Evolutionary conservation across 2,329 filamentous ascomycete genomes (phyloP).

Genomic region (Leptographium wingfieldii): DNA sequence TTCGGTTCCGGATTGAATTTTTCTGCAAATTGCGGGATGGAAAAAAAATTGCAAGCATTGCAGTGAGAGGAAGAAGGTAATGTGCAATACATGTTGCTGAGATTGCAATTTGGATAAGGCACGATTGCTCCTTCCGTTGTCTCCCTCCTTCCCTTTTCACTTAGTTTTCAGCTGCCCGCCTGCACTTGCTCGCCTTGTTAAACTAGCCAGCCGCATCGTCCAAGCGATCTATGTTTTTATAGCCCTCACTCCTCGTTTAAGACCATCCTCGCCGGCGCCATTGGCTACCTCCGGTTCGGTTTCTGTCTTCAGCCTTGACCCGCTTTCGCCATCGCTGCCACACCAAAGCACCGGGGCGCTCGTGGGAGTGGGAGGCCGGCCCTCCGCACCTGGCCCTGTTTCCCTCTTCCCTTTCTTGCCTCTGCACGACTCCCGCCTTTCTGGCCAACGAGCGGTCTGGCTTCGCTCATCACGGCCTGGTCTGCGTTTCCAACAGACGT

Average conservation of each 20-base stretch:
- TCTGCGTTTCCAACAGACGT: background rate
- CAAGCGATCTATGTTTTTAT: background rate
- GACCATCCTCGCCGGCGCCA: background rate
- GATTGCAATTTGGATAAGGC: background rate
- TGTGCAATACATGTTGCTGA: background rate
- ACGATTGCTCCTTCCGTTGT: background rate
- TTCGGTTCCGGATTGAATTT: background rate
- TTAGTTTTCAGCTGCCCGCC: background rate
- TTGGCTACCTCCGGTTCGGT: background rate
- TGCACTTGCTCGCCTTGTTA: background rate
- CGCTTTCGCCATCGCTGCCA: background rate
- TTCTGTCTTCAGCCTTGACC: background rate
- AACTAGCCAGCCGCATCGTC: background rate
- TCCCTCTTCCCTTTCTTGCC: background rate
- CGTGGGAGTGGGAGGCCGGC: background rate
- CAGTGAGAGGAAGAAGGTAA: background rate
- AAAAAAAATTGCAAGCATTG: background rate
- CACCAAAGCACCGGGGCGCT: background rate
- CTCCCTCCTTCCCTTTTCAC: conserved; percentile 1
- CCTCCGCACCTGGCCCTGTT: background rate
- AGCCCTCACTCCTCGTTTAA: background rate
- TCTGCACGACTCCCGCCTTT: background rate
- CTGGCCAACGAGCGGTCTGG: background rate
- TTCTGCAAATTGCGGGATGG: background rate
- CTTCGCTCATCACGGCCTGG: background rate